These are phyloP conservation scores for Lecanoromycetidae sp. DNA, from an alignment of 2,329 filamentous ascomycete species.

Conservation along the genomic window DNA sequence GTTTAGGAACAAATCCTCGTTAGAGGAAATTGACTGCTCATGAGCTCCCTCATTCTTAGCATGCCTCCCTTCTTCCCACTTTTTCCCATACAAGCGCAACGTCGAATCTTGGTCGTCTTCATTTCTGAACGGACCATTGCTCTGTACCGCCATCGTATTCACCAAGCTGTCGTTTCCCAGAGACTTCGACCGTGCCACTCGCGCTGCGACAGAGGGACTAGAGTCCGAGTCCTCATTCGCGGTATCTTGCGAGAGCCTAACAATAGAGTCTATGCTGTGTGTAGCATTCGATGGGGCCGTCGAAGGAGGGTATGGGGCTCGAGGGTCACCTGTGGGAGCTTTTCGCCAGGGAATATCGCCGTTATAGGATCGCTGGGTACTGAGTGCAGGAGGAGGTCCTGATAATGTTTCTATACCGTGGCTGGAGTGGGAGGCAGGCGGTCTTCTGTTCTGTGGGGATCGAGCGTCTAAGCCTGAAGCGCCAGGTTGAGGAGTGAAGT, in stretches of 20 bases:
- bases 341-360: conserved; percentile 13
- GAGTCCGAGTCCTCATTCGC: not conserved
- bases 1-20: conserved; percentile 33
- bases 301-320: not conserved
- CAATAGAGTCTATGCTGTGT: conserved; percentile 6
- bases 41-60: not conserved
- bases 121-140: not conserved
- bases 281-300: not conserved
- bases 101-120: conserved; percentile 14
- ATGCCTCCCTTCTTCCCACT: not conserved
- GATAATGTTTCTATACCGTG: conserved; percentile 39
- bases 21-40: conserved; percentile 4
- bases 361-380: conserved; percentile 31
- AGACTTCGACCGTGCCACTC: conserved; percentile 2
- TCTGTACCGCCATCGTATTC: conserved; percentile 1
- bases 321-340: conserved; percentile 1
- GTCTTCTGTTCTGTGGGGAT: conserved; percentile 24
- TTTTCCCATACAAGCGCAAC: conserved; percentile 6
- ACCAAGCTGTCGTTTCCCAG: not conserved
- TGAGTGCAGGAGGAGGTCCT: conserved; percentile 40
- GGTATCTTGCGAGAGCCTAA: not conserved
- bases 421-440: conserved; percentile 37
- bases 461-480: conserved; percentile 13
- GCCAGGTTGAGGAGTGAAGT: conserved; percentile 15
- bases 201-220: not conserved